These are phyloP conservation scores for Globisporangium parvum DNA, from an alignment of 352 stramenopile genomes.

Conservation along the genomic window DNA sequence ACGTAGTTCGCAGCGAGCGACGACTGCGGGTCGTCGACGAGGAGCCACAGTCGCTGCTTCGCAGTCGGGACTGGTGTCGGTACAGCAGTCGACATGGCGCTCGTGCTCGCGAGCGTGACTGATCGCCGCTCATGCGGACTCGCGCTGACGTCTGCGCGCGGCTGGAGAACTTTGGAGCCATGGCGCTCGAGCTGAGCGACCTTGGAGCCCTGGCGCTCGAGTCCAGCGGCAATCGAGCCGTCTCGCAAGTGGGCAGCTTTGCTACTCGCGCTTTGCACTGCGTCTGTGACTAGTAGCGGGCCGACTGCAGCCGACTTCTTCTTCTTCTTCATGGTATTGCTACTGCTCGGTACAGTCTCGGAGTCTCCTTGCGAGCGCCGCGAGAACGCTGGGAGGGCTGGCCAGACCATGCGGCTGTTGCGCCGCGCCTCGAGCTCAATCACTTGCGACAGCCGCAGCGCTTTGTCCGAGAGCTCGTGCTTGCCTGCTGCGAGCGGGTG, in stretches of 20 bases:
- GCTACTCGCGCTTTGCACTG: not conserved
- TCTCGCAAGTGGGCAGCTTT: not conserved
- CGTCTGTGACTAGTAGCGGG: not conserved
- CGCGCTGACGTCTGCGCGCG: not conserved
- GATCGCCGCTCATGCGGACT: not conserved
- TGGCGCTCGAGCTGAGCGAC: conserved; percentile 4
- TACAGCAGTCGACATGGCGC: not conserved
- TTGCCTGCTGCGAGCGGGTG: not conserved
- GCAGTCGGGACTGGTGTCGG: not conserved
- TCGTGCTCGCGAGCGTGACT: not conserved
- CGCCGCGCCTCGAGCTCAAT: conserved; percentile 59
- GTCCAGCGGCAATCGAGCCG: not conserved
- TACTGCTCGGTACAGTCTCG: conserved; percentile 1
- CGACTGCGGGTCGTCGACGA: conserved; percentile 73
- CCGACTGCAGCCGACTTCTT: conserved; percentile 4
- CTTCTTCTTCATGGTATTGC: conserved; percentile 11
- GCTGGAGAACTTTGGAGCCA: not conserved
- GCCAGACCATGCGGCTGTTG: conserved; percentile 25
- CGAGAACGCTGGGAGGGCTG: conserved; percentile 26
- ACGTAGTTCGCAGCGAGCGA: conserved; percentile 52
- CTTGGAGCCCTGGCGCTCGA: conserved; percentile 6
- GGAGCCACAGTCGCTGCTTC: conserved; percentile 27
- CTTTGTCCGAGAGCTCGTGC: conserved; percentile 45
- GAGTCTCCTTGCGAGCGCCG: not conserved
- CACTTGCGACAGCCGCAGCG: conserved; percentile 55